Base-by-base conservation (phyloP, 805 yeast species). In the Wickerhamiella azyma region DNA sequence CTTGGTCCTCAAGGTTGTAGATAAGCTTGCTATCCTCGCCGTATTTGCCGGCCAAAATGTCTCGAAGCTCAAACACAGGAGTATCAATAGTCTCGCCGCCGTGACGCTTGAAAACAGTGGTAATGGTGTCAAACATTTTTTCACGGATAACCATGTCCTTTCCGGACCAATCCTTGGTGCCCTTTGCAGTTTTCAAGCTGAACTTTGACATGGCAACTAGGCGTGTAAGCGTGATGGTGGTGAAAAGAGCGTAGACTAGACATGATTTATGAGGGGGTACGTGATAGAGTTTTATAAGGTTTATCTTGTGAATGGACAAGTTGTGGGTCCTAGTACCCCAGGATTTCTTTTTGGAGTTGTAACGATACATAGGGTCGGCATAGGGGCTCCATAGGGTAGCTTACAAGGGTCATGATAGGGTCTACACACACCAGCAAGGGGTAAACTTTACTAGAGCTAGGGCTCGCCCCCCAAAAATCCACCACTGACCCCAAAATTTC, bases 51-150 rank as follows among this genome's bases (percentile, higher is more conserved):
- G 96, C 79, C 48, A 92, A 74, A 55, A 92, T 92, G 64, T 92
- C 98, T 56, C 95, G 77, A 54, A 89, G 72, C 65, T 92, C 99
- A 57, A 92, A 92, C 4, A 92, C 99, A 6, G 99, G 99, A 1
- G 99, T 92, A 63, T 92, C 99, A 53, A 92, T 85, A 37, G 98
- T 89, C 29, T 86, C 95, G 65, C 94, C 98, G 51, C 99, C 99
- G 65, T 92, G 99, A 56, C 86, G 81, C 65, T 86, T 82, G 74
- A 92, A 92, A 43, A 92, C 65, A 1, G 67, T 57, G 13, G 88
- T 75, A 50, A 92, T 66, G 9, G 85, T 74, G 44, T 70, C 67
- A 64, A 92, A 92, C 50, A 92, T 75, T 35, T 83, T 92, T 57
- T 84, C 89, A 65, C 98, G 78, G 54, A 92, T 77, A 35, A 86